Percentiles rank a stretch among this genome's conserved stretches.
phyloP scores from a whole-genome alignment of 345 rosid genomes.

The Syzygium aqueum region DNA sequence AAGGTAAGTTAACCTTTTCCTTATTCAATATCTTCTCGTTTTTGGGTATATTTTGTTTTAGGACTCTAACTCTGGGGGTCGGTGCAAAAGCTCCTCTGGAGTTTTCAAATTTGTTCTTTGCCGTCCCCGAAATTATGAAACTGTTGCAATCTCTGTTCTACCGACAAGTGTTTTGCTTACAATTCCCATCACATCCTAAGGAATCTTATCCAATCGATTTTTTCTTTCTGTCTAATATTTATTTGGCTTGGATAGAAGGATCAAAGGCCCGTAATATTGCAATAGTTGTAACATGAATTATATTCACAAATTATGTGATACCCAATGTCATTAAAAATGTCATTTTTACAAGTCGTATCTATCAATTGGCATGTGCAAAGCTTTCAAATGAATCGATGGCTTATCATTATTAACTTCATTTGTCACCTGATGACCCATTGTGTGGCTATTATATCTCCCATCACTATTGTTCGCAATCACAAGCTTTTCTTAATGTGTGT shows the following conservation, averaged over 20 bases:
- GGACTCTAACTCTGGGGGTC: background rate
- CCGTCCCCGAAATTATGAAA: background rate
- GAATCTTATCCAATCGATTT: background rate
- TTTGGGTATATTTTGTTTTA: background rate
- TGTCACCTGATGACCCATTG: background rate
- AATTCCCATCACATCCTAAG: background rate
- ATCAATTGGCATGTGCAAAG: background rate
- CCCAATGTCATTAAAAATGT: background rate
- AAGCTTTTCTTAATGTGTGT: background rate
- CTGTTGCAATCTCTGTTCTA: rapidly evolving
- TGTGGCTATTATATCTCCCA: background rate
- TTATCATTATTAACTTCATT: background rate
- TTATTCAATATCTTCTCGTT: background rate
- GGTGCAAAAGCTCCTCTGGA: background rate
- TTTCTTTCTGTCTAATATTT: background rate
- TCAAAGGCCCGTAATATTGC: background rate
- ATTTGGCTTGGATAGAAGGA: background rate
- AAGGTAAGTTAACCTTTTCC: slow-evolving; percentile 37
- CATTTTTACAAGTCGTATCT: background rate
- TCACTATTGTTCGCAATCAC: background rate
- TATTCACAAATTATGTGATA: background rate
- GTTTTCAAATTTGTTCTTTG: background rate
- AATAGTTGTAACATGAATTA: background rate
- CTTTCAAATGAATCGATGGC: background rate
- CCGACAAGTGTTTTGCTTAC: background rate